phyloP scores from a whole-genome alignment of 345 rosid species.

The Eucalyptus pauciflora region DNA sequence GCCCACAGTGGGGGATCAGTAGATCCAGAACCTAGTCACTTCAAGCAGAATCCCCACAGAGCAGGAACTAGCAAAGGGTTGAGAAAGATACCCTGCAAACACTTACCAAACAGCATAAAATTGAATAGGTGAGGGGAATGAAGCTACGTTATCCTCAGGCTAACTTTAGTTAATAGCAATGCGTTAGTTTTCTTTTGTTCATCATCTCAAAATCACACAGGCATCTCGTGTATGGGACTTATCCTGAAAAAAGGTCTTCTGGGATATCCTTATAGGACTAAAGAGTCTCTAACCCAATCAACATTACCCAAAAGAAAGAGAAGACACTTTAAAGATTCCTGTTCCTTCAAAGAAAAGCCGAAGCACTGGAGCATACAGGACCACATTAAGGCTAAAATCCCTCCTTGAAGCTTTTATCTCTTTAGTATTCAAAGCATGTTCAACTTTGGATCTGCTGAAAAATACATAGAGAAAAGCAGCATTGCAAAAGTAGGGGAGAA shows the following conservation, averaged over 20 bases:
- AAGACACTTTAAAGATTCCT: background rate
- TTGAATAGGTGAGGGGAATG: background rate
- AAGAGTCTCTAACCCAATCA: background rate
- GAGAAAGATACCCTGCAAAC: background rate
- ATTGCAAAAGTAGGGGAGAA: background rate
- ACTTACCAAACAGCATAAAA: background rate
- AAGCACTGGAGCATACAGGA: background rate
- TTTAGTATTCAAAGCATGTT: background rate
- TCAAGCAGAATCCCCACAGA: background rate
- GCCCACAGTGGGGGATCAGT: background rate
- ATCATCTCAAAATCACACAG: background rate
- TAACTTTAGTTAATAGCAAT: background rate
- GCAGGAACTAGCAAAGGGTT: background rate
- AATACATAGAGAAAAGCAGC: background rate
- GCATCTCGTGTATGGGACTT: background rate
- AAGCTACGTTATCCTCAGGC: background rate
- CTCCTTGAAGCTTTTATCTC: background rate
- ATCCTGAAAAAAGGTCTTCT: background rate
- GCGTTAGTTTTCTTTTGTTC: background rate
- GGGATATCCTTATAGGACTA: background rate
- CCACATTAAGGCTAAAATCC: background rate
- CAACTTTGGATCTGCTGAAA: background rate
- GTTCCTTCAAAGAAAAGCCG: background rate
- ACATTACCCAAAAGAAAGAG: background rate
- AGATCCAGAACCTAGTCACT: background rate